phyloP scores from a whole-genome alignment of 1,139 yeast species.

The Blastobotrys capitulatus region DNA sequence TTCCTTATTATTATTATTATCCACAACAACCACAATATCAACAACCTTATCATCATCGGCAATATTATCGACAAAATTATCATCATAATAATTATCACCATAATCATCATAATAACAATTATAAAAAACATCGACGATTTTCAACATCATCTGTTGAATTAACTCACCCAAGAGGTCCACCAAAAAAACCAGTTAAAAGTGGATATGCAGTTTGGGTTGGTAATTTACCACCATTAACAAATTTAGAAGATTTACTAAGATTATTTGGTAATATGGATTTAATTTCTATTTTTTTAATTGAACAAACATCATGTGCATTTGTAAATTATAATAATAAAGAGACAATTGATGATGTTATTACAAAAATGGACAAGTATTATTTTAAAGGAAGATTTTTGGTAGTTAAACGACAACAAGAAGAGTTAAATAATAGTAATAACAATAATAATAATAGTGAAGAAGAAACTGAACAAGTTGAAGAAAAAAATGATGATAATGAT shows the following conservation, averaged over 20 bases:
- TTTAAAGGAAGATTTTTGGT: slow-evolving; percentile 30
- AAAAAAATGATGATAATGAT: neutral
- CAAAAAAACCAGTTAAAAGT: slow-evolving; percentile 34
- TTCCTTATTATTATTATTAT: neutral
- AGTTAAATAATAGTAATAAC: neutral
- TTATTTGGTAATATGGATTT: slow-evolving; percentile 36
- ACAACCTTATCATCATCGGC: neutral
- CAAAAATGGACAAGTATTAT: slow-evolving; percentile 21
- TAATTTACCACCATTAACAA: slow-evolving; percentile 34
- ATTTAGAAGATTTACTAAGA: slow-evolving; percentile 31
- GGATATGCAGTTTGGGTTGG: slow-evolving; percentile 42
- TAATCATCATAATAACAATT: neutral
- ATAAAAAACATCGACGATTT: neutral
- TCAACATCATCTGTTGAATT: neutral
- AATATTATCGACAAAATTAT: neutral
- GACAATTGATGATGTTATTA: slow-evolving; percentile 31
- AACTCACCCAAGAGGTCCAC: slow-evolving; percentile 27
- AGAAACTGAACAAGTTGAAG: neutral
- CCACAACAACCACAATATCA: neutral
- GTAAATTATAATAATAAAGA: slow-evolving; percentile 32
- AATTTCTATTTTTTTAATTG: slow-evolving; percentile 36
- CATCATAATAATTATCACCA: neutral
- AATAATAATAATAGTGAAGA: neutral
- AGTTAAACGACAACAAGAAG: slow-evolving; percentile 22
- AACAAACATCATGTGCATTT: slow-evolving; percentile 38